Base-by-base conservation (phyloP, 768 basidiomycete species). In the Postia placenta region DNA sequence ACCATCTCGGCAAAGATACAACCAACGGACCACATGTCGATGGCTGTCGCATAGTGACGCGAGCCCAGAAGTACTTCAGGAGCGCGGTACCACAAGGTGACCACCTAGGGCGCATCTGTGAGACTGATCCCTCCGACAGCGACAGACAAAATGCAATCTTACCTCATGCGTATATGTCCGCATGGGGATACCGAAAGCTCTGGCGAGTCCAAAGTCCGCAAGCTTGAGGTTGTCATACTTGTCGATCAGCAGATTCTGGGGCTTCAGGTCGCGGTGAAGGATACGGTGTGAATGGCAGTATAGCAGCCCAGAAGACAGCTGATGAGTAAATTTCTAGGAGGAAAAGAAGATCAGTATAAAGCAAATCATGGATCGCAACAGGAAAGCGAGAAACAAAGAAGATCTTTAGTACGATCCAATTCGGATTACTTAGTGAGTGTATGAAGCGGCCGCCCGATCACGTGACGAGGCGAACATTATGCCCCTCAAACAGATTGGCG, bases 11-110 rank as follows among this genome's bases (percentile, higher is more conserved):
- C 95, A 62, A 96, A 92, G 64, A 99, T 98, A 63, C 94, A 97
- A 0, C 88, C 96, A 19, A 99, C 95, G n/a, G 92, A 94, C 96
- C 96, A 99, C 92, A 98, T 96, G 70, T 99, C 96, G 60, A 99
- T 89, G 2, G 92, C 91, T 2, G 96, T 99, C 14, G 92, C 86
- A 69, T 99, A 99, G 66, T 98, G 93, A 37, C 94, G 83, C 4
- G 91, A 87, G 25, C 95, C 95, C 1, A 99, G 83, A 17, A 99
- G 74, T 43, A 99, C 95, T 66, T 99, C 96, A 2, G 96, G 96
- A 4, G 95, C 92, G 42, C 96, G 91, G 65, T 99, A 99, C 96
- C 96, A 99, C 33, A 99, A 77, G 9, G 96, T 99, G 19, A 99
- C 96, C 42, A 99, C 96, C 96, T 99, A 27, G 11, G 9, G 19